Conservation (phyloP, 495 filamentous ascomycete genomes). For the Penicillium cosmopolitanum region DNA sequence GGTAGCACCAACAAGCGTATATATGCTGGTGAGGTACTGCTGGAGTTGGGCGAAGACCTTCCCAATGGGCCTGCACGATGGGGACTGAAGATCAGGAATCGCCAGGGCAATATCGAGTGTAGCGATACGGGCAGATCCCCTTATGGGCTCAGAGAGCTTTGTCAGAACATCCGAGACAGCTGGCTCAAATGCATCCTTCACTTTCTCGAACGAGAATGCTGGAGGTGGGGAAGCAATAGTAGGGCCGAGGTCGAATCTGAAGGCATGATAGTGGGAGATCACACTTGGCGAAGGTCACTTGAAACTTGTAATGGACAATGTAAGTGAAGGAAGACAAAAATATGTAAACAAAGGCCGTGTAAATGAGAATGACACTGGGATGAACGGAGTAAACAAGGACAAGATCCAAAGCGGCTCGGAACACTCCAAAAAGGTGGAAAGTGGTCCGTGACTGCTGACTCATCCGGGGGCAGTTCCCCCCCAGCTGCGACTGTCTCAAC, state of each 20-base stretch:
- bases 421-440: too few species aligned
- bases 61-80: slow-evolving; percentile 50
- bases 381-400: too few species aligned
- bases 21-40: slow-evolving; percentile 71
- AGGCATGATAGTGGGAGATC: slow-evolving; percentile 15
- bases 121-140: slow-evolving; percentile 34
- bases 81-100: slow-evolving; percentile 45
- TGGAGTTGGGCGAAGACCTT: slow-evolving; percentile 65
- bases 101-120: slow-evolving; percentile 50
- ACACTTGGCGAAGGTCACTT: not conserved
- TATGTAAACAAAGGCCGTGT: too few species aligned
- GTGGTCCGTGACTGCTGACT: too few species aligned
- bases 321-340: not conserved
- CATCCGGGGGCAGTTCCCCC: not conserved
- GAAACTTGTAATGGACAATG: too few species aligned
- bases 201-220: slow-evolving; percentile 38
- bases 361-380: too few species aligned
- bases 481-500: not conserved
- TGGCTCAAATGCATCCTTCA: slow-evolving; percentile 46
- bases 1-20: slow-evolving; percentile 72
- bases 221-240: slow-evolving; percentile 54
- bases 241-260: slow-evolving; percentile 36
- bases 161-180: slow-evolving; percentile 39
- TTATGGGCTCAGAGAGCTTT: slow-evolving; percentile 32
- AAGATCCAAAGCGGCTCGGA: too few species aligned